Evolutionary conservation across 306 rosid genomes (phyloP).

Genomic region (Castanea mollissima): DNA sequence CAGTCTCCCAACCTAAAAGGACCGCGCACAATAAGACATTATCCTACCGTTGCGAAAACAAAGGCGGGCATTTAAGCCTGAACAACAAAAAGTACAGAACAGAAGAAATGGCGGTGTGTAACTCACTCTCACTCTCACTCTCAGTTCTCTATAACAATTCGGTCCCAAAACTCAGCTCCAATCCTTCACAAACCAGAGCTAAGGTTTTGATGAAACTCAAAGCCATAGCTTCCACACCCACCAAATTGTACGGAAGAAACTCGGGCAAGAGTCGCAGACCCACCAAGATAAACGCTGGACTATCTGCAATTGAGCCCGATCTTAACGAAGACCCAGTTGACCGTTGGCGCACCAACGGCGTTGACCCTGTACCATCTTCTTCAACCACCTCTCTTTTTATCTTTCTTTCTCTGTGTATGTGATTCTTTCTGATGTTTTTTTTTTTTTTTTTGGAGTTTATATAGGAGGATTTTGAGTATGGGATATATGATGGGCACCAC

Average conservation of each 20-base stretch:
- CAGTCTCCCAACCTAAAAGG: neutral
- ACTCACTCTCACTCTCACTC: conserved; percentile 47
- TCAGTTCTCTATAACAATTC: conserved; percentile 39
- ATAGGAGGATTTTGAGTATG: conserved; percentile 83
- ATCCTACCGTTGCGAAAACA: conserved; percentile 14
- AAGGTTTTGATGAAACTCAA: conserved; percentile 12
- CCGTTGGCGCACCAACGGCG: conserved; percentile 56
- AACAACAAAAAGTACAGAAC: conserved; percentile 23
- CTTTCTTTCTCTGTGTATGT: neutral
- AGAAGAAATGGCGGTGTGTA: conserved; percentile 48
- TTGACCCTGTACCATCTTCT: conserved; percentile 43
- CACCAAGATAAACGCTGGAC: conserved; percentile 58
- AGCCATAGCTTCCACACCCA: neutral
- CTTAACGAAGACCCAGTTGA: conserved; percentile 77
- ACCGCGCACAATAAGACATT: neutral
- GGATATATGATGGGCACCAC: conserved; percentile 78
- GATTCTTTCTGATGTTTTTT: conserved; percentile 1
- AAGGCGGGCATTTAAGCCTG: conserved; percentile 23
- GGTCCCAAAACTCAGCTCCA: conserved; percentile 37
- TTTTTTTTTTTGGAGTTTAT: conserved; percentile 23
- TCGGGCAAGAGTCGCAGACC: conserved; percentile 21
- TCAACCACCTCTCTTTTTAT: neutral
- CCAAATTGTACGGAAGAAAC: conserved; percentile 27
- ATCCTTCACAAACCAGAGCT: conserved; percentile 2
- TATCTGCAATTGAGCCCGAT: conserved; percentile 72